Base-by-base conservation (phyloP, 176 grass and related monocot genomes). In the Secale cereale region DNA sequence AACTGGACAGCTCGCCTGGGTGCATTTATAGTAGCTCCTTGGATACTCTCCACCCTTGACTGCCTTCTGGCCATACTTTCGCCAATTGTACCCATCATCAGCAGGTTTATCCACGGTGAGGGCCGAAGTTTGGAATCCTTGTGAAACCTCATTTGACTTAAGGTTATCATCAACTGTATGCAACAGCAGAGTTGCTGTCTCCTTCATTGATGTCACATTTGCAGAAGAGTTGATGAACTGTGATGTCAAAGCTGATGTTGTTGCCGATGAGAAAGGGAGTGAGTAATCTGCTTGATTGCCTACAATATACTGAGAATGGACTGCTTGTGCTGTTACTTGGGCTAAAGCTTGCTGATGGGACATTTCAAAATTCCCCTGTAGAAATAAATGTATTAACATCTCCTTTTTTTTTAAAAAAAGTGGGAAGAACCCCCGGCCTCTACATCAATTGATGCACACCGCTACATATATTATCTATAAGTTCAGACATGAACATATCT, bases 321-420 rank as follows among this genome's bases (percentile, higher is more conserved):
- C 86, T 76, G 92, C 92, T 86, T 95, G 91, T 45, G 91, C 96
- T 43, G 96, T 98, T 76, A 98, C 96, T 95, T 98, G 93, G 83
- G 93, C 96, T 57, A 95, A 88, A 32, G 85, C 96, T 86, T 95
- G 91, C 77, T 98, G 96, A 88, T 98, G 96, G 28, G 96, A 95
- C 90, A 95, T 93, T 86, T 85, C 91, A 76, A 98, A 98, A 73
- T 88, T 92, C 30, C 87, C 91, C 96, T 98, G 83, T 43, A 86
- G 32, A 85, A 70, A 60, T 52, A 68, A 28, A 25, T 23, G 78
- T 40, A 72, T 20, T 39, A 78, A 60, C 43, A 78, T 22, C 25
- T 62, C 43, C 15, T 14, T 15, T 54, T 54, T 54, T 57, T 57
- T 57, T 20, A 57, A 22, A 57, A 22, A 52, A 52, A 52, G 48